These are phyloP conservation scores for Cornus florida DNA, from an alignment of 148 eudicot genomes.

Conservation along the genomic window DNA sequence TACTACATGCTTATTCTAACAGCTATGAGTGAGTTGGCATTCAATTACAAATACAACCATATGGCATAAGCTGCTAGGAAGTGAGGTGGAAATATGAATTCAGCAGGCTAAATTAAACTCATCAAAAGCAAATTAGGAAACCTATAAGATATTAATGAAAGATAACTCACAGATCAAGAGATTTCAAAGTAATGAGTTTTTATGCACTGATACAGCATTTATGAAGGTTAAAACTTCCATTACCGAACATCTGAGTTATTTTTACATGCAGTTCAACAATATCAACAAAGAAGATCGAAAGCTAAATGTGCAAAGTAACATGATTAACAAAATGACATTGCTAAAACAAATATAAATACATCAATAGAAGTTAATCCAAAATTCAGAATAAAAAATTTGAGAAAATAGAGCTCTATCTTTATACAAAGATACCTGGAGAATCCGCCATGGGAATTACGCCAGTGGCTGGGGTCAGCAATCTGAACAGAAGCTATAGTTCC, in stretches of 20 bases:
- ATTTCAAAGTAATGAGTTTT: not conserved
- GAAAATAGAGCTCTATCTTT: no score
- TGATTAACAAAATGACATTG: not conserved
- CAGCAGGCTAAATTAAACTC: no score
- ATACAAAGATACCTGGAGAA: constrained; percentile 43
- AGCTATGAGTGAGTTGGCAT: no score
- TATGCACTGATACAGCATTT: not conserved
- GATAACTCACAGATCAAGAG: no score
- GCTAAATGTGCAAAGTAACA: not conserved
- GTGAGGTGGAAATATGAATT: no score
- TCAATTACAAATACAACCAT: no score
- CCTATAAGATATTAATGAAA: no score
- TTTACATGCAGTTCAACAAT: not conserved
- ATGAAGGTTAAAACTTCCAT: not conserved
- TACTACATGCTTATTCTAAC: not conserved
- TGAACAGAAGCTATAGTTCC: constrained; percentile 50
- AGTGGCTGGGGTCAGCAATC: constrained; percentile 45
- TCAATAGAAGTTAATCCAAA: no score
- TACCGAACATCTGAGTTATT: not conserved
- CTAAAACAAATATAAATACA: no score
- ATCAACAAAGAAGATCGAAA: not conserved
- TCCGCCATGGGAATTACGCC: constrained; percentile 69
- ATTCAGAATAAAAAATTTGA: no score
- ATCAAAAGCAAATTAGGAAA: no score
- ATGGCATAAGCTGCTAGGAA: no score